Evolutionary conservation across 2,329 filamentous ascomycete species (phyloP).

Genomic region (Pseudocercospora pini-densiflorae): DNA sequence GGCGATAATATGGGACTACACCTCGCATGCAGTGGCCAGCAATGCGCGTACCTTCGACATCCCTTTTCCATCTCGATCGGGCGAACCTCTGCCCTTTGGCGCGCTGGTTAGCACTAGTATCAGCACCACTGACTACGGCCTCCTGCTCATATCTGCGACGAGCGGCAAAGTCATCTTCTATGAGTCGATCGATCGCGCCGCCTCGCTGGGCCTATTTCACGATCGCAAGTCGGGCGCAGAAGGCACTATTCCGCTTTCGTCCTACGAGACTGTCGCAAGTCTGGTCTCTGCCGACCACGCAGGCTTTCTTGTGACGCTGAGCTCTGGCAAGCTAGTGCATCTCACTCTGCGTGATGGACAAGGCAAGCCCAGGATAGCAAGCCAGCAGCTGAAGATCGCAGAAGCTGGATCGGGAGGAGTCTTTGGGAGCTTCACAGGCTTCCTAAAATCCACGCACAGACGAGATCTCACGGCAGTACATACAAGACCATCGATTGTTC

Average conservation of each 20-base stretch:
- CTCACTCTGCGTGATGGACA: constrained; percentile 84
- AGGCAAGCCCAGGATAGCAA: constrained; percentile 78
- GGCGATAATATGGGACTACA: constrained; percentile 91
- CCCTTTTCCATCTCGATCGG: constrained; percentile 69
- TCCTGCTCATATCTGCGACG: constrained; percentile 82
- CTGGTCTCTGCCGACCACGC: constrained; percentile 84
- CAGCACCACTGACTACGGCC: constrained; percentile 77
- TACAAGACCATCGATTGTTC: constrained; percentile 70
- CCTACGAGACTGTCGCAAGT: constrained; percentile 73
- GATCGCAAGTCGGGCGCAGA: constrained; percentile 82
- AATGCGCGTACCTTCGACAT: constrained; percentile 82
- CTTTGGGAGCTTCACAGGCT: constrained; percentile 79
- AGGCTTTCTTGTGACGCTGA: constrained; percentile 84
- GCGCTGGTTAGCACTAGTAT: constrained; percentile 80
- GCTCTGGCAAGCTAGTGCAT: constrained; percentile 83
- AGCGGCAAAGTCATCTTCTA: constrained; percentile 90
- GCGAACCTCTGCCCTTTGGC: constrained; percentile 79
- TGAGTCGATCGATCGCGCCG: constrained; percentile 91
- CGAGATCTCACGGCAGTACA: constrained; percentile 80
- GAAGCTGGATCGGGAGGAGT: constrained; percentile 66
- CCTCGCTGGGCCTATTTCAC: constrained; percentile 80
- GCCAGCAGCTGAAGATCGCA: constrained; percentile 73
- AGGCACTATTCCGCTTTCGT: constrained; percentile 73
- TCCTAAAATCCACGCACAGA: constrained; percentile 70
- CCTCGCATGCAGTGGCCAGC: constrained; percentile 63